Conservation (phyloP, 2,329 filamentous ascomycete genomes). For the Colletotrichum horii region DNA sequence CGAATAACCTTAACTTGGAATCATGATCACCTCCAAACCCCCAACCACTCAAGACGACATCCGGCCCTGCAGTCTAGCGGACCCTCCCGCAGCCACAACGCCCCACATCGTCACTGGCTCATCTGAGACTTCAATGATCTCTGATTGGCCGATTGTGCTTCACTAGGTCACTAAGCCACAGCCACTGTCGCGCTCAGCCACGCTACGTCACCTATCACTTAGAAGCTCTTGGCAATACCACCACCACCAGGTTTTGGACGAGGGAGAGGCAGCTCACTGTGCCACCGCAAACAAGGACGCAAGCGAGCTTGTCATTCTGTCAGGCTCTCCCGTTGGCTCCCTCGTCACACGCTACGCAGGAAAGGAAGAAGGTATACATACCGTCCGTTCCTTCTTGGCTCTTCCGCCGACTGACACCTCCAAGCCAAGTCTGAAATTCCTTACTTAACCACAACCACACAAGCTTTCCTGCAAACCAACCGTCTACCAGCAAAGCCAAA, state of each 20-base stretch:
- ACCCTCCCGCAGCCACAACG: neutral
- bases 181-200: neutral
- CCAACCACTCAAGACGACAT: neutral
- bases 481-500: neutral
- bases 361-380: neutral
- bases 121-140: neutral
- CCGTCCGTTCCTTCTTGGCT: neutral
- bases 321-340: neutral
- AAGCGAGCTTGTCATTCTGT: neutral
- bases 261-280: neutral
- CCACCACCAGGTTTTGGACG: neutral
- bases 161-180: neutral
- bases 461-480: neutral
- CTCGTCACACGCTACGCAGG: constrained; percentile 7
- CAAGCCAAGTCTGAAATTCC: neutral
- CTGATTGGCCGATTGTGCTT: neutral
- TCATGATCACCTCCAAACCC: neutral
- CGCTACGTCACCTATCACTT: neutral
- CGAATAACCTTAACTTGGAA: neutral
- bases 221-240: neutral
- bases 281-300: neutral
- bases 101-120: neutral
- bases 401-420: neutral
- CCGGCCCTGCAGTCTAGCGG: neutral
- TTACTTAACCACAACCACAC: neutral